Evolutionary conservation across 345 rosid species (phyloP).

Genomic region (Orychophragmus violaceus): DNA sequence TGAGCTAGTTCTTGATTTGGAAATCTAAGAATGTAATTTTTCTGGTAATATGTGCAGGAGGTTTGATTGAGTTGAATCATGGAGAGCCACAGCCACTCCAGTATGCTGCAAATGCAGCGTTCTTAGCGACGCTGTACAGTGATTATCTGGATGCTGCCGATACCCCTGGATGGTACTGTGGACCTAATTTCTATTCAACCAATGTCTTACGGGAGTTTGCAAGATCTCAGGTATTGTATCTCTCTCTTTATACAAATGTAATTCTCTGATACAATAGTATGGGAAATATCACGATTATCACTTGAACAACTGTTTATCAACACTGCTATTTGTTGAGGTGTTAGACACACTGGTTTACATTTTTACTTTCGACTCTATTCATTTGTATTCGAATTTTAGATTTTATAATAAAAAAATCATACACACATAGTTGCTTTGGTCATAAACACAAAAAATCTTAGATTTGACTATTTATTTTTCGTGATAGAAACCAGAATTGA

Average conservation of each 20-base stretch:
- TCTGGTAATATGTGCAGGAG: slow-evolving; percentile 44
- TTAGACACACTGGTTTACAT: neutral
- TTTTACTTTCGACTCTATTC: neutral
- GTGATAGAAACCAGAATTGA: neutral
- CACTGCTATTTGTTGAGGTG: too few relatives aligned
- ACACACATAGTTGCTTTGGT: neutral
- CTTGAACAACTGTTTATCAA: neutral
- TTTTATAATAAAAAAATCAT: too few relatives aligned
- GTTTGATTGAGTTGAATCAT: slow-evolving; percentile 78
- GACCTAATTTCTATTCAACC: slow-evolving; percentile 78
- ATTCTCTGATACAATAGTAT: too few relatives aligned
- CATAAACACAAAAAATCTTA: too few relatives aligned
- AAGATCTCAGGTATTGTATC: slow-evolving; percentile 60
- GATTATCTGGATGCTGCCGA: slow-evolving; percentile 95
- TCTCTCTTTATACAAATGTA: too few relatives aligned
- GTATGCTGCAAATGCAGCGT: slow-evolving; percentile 85
- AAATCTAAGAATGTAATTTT: neutral
- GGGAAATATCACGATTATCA: too few relatives aligned
- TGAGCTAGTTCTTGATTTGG: slow-evolving; percentile 12
- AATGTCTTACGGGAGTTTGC: slow-evolving; percentile 75
- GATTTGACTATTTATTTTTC: too few relatives aligned
- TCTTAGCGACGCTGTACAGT: slow-evolving; percentile 64
- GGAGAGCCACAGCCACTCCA: slow-evolving; percentile 94
- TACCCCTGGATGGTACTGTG: slow-evolving; percentile 96
- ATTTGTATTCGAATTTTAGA: neutral